Percentiles rank a stretch among this genome's conserved stretches.
Conservation (phyloP, 352 stramenopile genomes). For the Phytopythium mirpurense region DNA sequence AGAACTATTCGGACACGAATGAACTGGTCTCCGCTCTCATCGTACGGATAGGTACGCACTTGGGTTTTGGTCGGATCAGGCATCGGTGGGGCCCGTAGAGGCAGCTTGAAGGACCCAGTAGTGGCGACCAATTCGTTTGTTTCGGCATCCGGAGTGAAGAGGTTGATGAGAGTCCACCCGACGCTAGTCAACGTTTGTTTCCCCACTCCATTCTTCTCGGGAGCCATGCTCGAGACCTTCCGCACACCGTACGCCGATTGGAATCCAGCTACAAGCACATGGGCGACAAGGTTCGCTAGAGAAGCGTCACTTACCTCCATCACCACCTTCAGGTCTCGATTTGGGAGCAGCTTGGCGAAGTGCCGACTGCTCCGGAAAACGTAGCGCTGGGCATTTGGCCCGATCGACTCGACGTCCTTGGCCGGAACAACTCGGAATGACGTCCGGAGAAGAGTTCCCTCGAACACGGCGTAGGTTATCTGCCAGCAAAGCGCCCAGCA, state of each 20-base stretch:
- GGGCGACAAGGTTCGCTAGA: not conserved
- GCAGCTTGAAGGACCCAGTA: slow-evolving; percentile 31
- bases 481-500: slow-evolving; percentile 6
- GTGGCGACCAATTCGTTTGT: slow-evolving; percentile 11
- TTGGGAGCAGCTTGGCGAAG: slow-evolving; percentile 25
- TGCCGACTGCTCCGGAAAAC: slow-evolving; percentile 24
- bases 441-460: slow-evolving; percentile 25
- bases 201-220: slow-evolving; percentile 5
- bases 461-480: slow-evolving; percentile 48
- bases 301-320: slow-evolving; percentile 26
- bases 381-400: slow-evolving; percentile 22
- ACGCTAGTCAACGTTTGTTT: slow-evolving; percentile 16
- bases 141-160: slow-evolving; percentile 17
- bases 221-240: slow-evolving; percentile 19
- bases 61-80: slow-evolving; percentile 31
- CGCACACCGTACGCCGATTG: not conserved
- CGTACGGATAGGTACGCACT: slow-evolving; percentile 2
- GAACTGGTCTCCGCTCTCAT: slow-evolving; percentile 11
- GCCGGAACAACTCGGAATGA: slow-evolving; percentile 33
- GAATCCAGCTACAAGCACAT: not conserved
- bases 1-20: slow-evolving; percentile 34
- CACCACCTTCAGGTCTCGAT: slow-evolving; percentile 22
- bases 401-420: slow-evolving; percentile 23
- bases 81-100: slow-evolving; percentile 30
- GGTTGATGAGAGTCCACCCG: slow-evolving; percentile 34